phyloP scores from a whole-genome alignment of 2,329 filamentous ascomycete genomes.

The Dothistroma septosporum region DNA sequence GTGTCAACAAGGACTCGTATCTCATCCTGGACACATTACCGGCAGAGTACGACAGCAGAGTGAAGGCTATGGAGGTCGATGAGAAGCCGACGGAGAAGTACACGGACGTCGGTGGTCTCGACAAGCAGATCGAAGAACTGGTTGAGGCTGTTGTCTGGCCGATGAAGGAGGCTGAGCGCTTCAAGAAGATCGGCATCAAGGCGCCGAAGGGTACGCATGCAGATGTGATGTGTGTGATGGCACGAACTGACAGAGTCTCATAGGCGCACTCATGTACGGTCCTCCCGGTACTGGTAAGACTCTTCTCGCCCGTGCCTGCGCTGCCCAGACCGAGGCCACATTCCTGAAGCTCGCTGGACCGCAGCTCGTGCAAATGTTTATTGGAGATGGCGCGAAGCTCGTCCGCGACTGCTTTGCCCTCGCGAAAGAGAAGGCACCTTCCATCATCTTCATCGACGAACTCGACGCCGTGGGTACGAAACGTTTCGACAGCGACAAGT shows the following conservation, averaged over 20 bases:
- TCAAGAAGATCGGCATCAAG: conserved; percentile 99
- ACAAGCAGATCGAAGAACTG: conserved; percentile 98
- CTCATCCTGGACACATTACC: conserved; percentile 93
- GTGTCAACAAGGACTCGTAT: conserved; percentile 98
- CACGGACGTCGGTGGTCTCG: conserved; percentile 91
- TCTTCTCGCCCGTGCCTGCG: conserved; percentile 88
- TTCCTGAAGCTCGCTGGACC: conserved; percentile 98
- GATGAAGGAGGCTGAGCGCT: conserved; percentile 98
- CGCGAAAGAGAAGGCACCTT: conserved; percentile 96
- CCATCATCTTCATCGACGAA: conserved; percentile 99
- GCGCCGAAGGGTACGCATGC: conserved; percentile 76
- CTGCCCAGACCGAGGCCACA: conserved; percentile 94
- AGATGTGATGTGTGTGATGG: neutral
- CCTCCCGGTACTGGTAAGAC: conserved; percentile 88
- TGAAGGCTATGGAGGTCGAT: conserved; percentile 99
- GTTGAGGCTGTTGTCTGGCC: conserved; percentile 99
- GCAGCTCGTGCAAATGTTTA: conserved; percentile 99
- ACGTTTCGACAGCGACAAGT: conserved; percentile 98
- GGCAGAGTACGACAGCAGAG: conserved; percentile 95
- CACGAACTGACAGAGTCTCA: conserved; percentile 10
- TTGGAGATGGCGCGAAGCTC: conserved; percentile 95
- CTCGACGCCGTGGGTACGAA: conserved; percentile 97
- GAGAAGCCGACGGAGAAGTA: conserved; percentile 99
- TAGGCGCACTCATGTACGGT: conserved; percentile 97
- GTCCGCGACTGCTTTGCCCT: conserved; percentile 96